A percentile compares a stretch with the other conserved stretches of the same genome.
Conservation (phyloP, 306 rosid species). For the Sindora glabra region DNA sequence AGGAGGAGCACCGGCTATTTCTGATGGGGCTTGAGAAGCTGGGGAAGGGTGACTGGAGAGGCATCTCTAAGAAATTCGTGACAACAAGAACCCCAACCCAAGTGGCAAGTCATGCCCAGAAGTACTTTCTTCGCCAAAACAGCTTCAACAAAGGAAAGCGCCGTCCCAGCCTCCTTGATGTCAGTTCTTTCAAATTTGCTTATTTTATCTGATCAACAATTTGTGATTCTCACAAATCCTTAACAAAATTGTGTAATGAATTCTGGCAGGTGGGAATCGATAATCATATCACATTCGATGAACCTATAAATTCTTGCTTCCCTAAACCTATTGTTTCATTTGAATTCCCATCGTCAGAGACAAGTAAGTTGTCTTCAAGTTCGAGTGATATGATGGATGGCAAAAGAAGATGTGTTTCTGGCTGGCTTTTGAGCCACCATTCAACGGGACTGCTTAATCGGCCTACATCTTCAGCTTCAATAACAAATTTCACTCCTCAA, state of each 20-base stretch:
- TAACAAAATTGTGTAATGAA: not conserved
- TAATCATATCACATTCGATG: no score
- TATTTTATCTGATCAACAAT: no score
- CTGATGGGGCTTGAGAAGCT: slow-evolving; percentile 70
- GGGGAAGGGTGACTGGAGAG: slow-evolving; percentile 95
- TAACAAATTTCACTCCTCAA: not conserved
- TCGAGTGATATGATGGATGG: not conserved
- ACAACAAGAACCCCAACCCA: slow-evolving; percentile 82
- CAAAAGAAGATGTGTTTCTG: not conserved
- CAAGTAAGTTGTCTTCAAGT: no score
- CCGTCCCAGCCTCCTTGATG: slow-evolving; percentile 39
- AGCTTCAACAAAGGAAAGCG: slow-evolving; percentile 42
- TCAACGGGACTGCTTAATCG: slow-evolving; percentile 11
- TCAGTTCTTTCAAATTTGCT: no score
- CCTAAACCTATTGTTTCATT: slow-evolving; percentile 1
- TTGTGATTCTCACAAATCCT: no score
- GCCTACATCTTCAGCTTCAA: slow-evolving; percentile 4
- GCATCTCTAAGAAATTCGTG: slow-evolving; percentile 60
- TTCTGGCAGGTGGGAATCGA: slow-evolving; percentile 2
- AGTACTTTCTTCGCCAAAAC: slow-evolving; percentile 52
- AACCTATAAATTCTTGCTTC: not conserved
- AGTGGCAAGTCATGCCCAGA: slow-evolving; percentile 94
- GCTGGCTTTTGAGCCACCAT: slow-evolving; percentile 6
- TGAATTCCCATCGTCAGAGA: not conserved
- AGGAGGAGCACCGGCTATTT: slow-evolving; percentile 69